phyloP scores from a whole-genome alignment of 768 basidiomycete genomes.

The Hericium erinaceus region DNA sequence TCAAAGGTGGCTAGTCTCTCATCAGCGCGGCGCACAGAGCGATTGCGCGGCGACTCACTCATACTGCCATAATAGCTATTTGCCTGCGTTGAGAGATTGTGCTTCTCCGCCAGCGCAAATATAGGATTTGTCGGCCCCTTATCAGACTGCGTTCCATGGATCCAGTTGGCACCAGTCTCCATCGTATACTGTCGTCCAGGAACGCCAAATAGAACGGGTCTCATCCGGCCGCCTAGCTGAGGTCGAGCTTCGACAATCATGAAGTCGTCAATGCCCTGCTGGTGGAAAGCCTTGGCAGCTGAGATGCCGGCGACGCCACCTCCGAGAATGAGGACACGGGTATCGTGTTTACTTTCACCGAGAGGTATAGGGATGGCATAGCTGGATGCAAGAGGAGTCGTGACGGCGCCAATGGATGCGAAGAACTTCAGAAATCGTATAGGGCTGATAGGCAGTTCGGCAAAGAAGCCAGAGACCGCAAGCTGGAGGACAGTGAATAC shows the following conservation, averaged over 20 bases:
- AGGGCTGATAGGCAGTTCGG: slow-evolving; percentile 1
- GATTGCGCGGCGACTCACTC: slow-evolving; percentile 17
- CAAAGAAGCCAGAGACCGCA: no score
- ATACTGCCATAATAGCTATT: slow-evolving; percentile 25
- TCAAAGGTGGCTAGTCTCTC: slow-evolving; percentile 39
- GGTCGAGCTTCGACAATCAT: slow-evolving; percentile 44
- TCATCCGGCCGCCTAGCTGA: slow-evolving; percentile 51
- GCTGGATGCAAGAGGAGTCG: neutral
- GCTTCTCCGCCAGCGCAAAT: slow-evolving; percentile 40
- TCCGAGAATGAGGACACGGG: slow-evolving; percentile 47
- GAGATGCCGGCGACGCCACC: slow-evolving; percentile 56
- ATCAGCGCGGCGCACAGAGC: slow-evolving; percentile 22
- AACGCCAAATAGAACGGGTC: slow-evolving; percentile 30
- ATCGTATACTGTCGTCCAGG: slow-evolving; percentile 29
- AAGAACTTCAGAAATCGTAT: neutral
- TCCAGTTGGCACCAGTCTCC: slow-evolving; percentile 33
- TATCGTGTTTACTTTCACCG: slow-evolving; percentile 3
- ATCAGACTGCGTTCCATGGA: slow-evolving; percentile 32
- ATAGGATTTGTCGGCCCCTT: slow-evolving; percentile 48
- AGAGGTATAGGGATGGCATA: neutral
- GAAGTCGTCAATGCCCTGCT: slow-evolving; percentile 45
- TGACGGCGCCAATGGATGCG: slow-evolving; percentile 1
- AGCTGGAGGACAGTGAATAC: neutral
- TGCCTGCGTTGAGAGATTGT: slow-evolving; percentile 32
- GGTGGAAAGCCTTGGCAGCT: slow-evolving; percentile 47